Evolutionary conservation across 495 filamentous ascomycete genomes (phyloP).

Genomic region (Podospora fimiseda): DNA sequence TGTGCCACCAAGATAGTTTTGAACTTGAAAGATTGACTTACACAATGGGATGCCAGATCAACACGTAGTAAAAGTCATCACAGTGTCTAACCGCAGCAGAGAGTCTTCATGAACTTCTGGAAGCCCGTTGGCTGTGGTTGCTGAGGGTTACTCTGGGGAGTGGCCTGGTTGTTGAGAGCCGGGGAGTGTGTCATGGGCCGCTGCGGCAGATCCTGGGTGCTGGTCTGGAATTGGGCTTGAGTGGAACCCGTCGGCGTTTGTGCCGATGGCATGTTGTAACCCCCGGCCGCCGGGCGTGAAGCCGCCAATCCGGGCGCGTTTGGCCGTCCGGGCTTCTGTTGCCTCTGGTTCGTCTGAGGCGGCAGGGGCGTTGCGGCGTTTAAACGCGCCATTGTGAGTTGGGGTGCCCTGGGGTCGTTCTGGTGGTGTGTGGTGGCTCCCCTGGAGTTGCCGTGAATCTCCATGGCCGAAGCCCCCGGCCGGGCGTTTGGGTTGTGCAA

Average conservation of each 20-base stretch:
- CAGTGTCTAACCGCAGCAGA: conserved; percentile 66
- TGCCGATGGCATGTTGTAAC: conserved; percentile 45
- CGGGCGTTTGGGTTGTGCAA: conserved; percentile 67
- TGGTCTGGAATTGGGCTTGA: conserved; percentile 86
- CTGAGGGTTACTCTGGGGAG: conserved; percentile 35
- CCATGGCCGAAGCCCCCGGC: conserved; percentile 70
- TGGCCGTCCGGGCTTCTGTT: conserved; percentile 77
- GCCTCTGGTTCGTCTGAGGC: conserved; percentile 61
- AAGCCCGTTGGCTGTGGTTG: conserved; percentile 48
- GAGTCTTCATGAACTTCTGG: conserved; percentile 73
- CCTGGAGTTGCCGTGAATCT: conserved; percentile 58
- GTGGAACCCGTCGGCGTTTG: conserved; percentile 74
- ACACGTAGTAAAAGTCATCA: conserved; percentile 1
- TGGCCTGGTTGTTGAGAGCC: conserved; percentile 42
- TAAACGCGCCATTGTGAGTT: conserved; percentile 84
- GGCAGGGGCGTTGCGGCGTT: conserved; percentile 92
- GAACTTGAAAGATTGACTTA: conserved; percentile 12
- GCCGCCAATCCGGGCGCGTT: conserved; percentile 66
- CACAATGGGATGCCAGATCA: conserved; percentile 14
- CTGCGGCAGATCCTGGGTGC: conserved; percentile 72
- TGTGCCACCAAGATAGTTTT: conserved; percentile 2
- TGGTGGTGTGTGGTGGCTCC: conserved; percentile 56
- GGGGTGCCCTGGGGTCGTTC: conserved; percentile 44
- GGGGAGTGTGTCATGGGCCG: conserved; percentile 55
- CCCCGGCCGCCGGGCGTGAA: conserved; percentile 68